Evolutionary conservation across 2,329 filamentous ascomycete species (phyloP), one percentile per base, ranked within the genome.

Genomic region (Claviceps paspali): DNA sequence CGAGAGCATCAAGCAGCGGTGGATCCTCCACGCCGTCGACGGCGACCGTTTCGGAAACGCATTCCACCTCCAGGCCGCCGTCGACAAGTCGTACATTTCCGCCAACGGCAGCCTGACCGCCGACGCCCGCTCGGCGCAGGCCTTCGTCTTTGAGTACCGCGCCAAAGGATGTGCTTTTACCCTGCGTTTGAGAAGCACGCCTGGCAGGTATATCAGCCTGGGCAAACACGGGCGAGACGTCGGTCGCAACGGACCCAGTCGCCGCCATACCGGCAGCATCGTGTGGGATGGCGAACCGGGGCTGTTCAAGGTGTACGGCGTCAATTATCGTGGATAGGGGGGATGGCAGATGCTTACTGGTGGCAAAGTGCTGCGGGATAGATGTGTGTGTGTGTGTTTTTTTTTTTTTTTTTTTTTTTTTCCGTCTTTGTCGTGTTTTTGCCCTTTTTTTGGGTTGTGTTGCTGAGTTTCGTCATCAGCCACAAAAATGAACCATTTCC

Each of bases 1-100:
- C 43, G 46, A 57, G 5, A 47, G 50, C 33, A 56, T 59, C 15
- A 41, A 50, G 5, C 67, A 70, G 45, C 58, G 67, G 17, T 70
- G 65, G 63, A 53, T 70, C 1, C 50, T 69, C 5, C 64, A 68
- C 42, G 55, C 61, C 17, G 30, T 32, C 4, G 45, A 52, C 30
- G 49, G 46, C 24, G 43, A 38, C 19, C 40, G 33, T 7, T 54
- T 52, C 32, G 24, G 49, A 36, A 45, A 46, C 23, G 24, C 34
- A 1, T 46, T 41, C 27, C 41, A 40, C 33, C 17, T 54, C 15
- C 44, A 46, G 14, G 50, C 48, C 29, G 52, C 50, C 15, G 17
- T 39, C 9, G 46, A 51, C 38, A 39, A 44, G 33, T 34, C 36
- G 39, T 53, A 41, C 24, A 35, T 46, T 36, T 33, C 38, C 5